Percentiles rank a stretch among this genome's conserved stretches.
Evolutionary conservation across 495 filamentous ascomycete genomes (phyloP).

Genomic region (Aspergillus avenaceus): DNA sequence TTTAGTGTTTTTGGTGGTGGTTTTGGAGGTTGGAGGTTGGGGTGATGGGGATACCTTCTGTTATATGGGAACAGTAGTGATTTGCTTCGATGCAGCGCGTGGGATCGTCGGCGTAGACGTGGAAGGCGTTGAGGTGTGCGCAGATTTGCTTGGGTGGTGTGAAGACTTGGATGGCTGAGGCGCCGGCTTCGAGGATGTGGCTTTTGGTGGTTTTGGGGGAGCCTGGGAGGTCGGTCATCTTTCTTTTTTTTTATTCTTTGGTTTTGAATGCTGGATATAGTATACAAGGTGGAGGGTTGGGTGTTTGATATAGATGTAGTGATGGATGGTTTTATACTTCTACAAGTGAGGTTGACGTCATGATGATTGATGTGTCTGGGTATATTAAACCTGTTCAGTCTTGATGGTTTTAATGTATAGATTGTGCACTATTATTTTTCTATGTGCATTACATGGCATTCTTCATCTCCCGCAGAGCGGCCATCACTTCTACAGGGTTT

Average conservation of each 20-base stretch:
- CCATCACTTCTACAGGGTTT: conserved; percentile 83
- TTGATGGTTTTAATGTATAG: conserved; percentile 9
- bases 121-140: conserved; percentile 82
- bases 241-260: background rate
- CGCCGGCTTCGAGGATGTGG: conserved; percentile 62
- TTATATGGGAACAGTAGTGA: conserved; percentile 82
- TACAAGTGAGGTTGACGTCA: conserved; percentile 15
- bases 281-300: background rate
- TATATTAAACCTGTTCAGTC: too few species aligned
- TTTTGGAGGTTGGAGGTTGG: background rate
- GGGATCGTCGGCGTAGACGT: conserved; percentile 69
- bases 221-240: conserved; percentile 40
- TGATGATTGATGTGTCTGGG: too few species aligned
- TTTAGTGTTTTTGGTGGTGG: background rate
- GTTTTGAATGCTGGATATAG: background rate
- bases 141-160: conserved; percentile 72
- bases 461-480: conserved; percentile 85
- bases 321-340: background rate
- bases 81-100: conserved; percentile 69
- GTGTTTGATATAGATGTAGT: background rate
- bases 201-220: conserved; percentile 51
- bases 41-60: conserved; percentile 44
- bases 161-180: conserved; percentile 62
- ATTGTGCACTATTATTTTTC: too few species aligned
- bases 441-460: conserved; percentile 65